A percentile compares a stretch with the other conserved stretches of the same genome.
Conservation (phyloP, 495 filamentous ascomycete species). For the Penicillium cosmopolitanum region DNA sequence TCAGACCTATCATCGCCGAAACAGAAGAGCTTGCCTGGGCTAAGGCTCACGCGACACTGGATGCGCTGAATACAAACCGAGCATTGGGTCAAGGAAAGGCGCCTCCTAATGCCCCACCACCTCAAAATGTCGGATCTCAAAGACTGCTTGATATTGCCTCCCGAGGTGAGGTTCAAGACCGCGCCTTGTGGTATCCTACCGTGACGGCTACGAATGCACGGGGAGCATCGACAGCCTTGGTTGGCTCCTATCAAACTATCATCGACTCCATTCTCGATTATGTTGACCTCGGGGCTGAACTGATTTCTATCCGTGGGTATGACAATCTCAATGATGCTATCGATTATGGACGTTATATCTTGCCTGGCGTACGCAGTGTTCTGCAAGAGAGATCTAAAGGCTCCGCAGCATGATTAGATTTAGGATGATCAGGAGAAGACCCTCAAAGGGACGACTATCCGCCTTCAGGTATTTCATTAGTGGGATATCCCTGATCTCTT, state of each 20-base stretch:
- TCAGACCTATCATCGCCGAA: constrained; percentile 57
- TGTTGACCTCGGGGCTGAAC: constrained; percentile 53
- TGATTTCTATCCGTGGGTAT: constrained; percentile 59
- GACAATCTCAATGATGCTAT: constrained; percentile 59
- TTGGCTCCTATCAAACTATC: constrained; percentile 53
- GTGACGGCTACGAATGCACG: constrained; percentile 58
- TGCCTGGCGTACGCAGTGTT: constrained; percentile 48
- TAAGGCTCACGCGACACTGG: constrained; percentile 53
- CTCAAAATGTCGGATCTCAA: constrained; percentile 59
- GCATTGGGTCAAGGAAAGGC: constrained; percentile 34
- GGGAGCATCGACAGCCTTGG: constrained; percentile 58
- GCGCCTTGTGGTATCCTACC: constrained; percentile 59
- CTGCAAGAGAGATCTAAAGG: constrained; percentile 31
- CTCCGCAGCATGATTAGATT: background rate
- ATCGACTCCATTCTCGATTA: constrained; percentile 55
- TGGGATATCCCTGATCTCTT: background rate
- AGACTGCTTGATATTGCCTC: constrained; percentile 54
- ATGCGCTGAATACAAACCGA: constrained; percentile 38
- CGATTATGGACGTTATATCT: constrained; percentile 54
- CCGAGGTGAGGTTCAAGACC: constrained; percentile 58
- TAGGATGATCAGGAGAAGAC: background rate
- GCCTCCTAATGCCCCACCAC: constrained; percentile 35
- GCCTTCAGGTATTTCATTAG: too few species aligned
- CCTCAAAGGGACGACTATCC: too few species aligned
- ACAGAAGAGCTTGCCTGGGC: constrained; percentile 59